Percentiles rank a stretch among this genome's conserved stretches.
Conservation (phyloP, 1,284 basidiomycete genomes). For the Pascua sp. region DNA sequence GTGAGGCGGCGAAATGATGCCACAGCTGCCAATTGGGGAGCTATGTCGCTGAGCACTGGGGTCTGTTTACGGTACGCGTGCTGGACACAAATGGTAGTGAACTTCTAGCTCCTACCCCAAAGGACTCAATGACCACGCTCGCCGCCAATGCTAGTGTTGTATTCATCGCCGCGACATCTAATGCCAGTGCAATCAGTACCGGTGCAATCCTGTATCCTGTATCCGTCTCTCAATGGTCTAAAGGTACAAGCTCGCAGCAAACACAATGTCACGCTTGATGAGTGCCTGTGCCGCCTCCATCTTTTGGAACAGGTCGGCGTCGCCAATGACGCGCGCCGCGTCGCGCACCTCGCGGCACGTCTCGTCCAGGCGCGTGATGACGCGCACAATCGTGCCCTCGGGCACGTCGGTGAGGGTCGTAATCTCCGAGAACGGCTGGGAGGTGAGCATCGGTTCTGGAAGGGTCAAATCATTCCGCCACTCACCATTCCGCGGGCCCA, state of each 20-base stretch:
- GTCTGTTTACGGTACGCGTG: no score
- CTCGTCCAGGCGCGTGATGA: constrained; percentile 93
- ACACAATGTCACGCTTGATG: constrained; percentile 90
- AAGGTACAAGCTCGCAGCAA: constrained; percentile 81
- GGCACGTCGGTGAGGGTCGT: constrained; percentile 88
- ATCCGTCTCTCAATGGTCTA: constrained; percentile 35
- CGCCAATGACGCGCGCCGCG: constrained; percentile 95
- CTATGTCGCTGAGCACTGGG: no score
- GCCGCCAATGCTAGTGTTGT: no score
- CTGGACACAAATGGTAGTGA: no score
- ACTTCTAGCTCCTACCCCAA: no score
- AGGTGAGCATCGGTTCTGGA: constrained; percentile 2
- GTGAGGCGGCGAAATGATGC: no score
- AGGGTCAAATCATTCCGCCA: constrained; percentile 2
- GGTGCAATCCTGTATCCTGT: no score
- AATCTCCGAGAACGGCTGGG: constrained; percentile 90
- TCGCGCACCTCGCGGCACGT: constrained; percentile 96
- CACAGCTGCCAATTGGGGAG: no score
- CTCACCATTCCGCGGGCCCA: constrained; percentile 97
- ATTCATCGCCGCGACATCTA: no score
- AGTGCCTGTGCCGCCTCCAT: constrained; percentile 93
- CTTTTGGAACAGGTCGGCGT: constrained; percentile 90
- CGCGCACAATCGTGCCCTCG: constrained; percentile 94
- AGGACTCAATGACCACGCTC: no score
- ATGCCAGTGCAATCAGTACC: no score